Percentiles rank a stretch among this genome's conserved stretches.
Evolutionary conservation across 305 asterid species (phyloP).

Genomic region (Fraxinus platypoda): DNA sequence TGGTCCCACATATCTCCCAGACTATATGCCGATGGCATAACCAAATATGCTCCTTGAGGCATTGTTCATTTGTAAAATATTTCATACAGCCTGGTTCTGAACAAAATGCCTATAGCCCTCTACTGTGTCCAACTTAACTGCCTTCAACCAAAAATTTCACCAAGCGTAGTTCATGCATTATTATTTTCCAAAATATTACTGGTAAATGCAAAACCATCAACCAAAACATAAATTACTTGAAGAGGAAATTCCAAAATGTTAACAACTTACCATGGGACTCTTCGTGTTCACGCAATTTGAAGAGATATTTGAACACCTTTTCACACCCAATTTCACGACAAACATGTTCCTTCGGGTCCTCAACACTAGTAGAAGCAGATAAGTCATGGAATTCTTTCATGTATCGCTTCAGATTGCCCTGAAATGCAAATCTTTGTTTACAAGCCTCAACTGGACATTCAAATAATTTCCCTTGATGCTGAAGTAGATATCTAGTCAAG

Average conservation of each 20-base stretch:
- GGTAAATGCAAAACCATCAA: neutral
- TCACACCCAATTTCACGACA: conserved; percentile 81
- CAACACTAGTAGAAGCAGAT: conserved; percentile 28
- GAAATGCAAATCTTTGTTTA: conserved; percentile 40
- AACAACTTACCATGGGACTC: conserved; percentile 62
- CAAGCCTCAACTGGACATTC: conserved; percentile 59
- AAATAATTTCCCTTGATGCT: conserved; percentile 72
- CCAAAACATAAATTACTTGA: neutral
- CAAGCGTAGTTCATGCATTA: neutral
- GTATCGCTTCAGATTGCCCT: conserved; percentile 72
- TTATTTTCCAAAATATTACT: neutral
- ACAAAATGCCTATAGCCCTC: conserved; percentile 59
- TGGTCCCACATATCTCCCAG: conserved; percentile 72
- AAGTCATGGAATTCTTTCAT: conserved; percentile 58
- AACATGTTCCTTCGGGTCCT: conserved; percentile 43
- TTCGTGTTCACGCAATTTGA: conserved; percentile 66
- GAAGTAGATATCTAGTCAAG: conserved; percentile 69
- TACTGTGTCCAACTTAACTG: conserved; percentile 70
- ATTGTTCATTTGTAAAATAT: conserved; percentile 61
- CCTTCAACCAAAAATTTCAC: conserved; percentile 21
- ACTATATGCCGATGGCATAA: conserved; percentile 61
- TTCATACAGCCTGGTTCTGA: conserved; percentile 82
- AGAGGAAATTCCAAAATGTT: neutral
- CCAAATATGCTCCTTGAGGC: conserved; percentile 70
- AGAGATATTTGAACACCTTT: conserved; percentile 63